A percentile compares a stretch with the other conserved stretches of the same genome.
Evolutionary conservation across 2,329 filamentous ascomycete species (phyloP).

Genomic region (Colletotrichum tamarilloi): DNA sequence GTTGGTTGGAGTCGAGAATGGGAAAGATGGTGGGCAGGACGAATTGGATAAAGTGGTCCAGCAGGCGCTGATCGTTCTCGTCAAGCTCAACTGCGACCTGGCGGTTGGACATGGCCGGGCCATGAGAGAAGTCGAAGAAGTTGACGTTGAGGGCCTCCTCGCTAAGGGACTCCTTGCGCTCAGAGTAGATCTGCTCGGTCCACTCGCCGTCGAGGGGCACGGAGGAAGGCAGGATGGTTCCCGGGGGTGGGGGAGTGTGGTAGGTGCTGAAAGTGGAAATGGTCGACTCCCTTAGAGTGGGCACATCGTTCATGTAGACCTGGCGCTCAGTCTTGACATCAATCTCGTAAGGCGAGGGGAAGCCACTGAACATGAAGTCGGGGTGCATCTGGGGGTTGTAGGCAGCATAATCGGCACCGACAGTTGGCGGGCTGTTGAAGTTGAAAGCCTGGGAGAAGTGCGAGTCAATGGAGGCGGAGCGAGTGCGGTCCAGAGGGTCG

Average conservation of each 20-base stretch:
- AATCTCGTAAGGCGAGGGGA: constrained; percentile 83
- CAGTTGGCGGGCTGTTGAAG: constrained; percentile 71
- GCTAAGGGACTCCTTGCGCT: constrained; percentile 73
- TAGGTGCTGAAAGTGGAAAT: constrained; percentile 95
- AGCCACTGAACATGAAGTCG: constrained; percentile 68
- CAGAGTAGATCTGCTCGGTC: constrained; percentile 76
- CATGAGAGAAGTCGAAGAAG: constrained; percentile 85
- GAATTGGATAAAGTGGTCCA: constrained; percentile 91
- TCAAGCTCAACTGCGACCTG: constrained; percentile 85
- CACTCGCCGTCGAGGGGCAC: constrained; percentile 75
- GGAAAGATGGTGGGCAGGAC: constrained; percentile 93
- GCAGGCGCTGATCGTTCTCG: constrained; percentile 85
- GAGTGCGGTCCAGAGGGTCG: constrained; percentile 77
- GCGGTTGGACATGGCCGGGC: constrained; percentile 69
- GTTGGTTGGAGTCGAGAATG: constrained; percentile 89
- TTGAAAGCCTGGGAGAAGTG: constrained; percentile 80
- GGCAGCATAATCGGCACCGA: constrained; percentile 65
- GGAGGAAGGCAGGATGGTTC: constrained; percentile 71
- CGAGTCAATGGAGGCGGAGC: constrained; percentile 84
- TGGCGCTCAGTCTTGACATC: constrained; percentile 97
- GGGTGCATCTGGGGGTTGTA: constrained; percentile 73
- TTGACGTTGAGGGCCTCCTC: constrained; percentile 78
- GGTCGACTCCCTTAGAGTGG: constrained; percentile 85
- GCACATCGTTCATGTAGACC: constrained; percentile 92
- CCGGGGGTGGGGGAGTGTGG: constrained; percentile 79